phyloP scores from a whole-genome alignment of 805 yeast species.

The Tetrapisispora phaffii region DNA sequence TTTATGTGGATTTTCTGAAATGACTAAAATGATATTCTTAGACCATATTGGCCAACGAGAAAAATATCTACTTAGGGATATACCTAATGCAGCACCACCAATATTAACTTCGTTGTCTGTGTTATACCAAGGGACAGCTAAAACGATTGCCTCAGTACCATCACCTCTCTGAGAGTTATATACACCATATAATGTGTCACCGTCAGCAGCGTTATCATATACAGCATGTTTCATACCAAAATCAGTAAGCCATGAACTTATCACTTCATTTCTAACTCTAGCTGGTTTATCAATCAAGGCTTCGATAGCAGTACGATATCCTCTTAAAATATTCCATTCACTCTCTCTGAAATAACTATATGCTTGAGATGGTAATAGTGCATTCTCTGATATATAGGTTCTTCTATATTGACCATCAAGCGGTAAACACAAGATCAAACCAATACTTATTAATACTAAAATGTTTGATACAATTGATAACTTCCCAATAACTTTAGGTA shows the following conservation, averaged over 20 bases:
- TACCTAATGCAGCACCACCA: constrained; percentile 69
- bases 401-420: constrained; percentile 69
- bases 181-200: constrained; percentile 60
- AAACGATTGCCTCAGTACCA: constrained; percentile 88
- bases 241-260: constrained; percentile 53
- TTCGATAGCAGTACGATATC: constrained; percentile 49
- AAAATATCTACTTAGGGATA: constrained; percentile 72
- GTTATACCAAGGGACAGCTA: constrained; percentile 81
- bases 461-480: constrained; percentile 38
- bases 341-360: constrained; percentile 83
- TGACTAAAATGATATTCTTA: constrained; percentile 78
- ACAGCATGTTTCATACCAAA: constrained; percentile 60
- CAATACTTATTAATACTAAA: constrained; percentile 38
- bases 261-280: constrained; percentile 34
- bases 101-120: constrained; percentile 54
- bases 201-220: constrained; percentile 34
- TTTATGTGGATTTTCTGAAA: constrained; percentile 60
- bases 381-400: constrained; percentile 91
- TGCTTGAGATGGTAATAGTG: constrained; percentile 94
- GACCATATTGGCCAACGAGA: constrained; percentile 89
- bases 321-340: constrained; percentile 88
- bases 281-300: constrained; percentile 19
- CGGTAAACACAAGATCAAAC: constrained; percentile 55
- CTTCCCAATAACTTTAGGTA: constrained; percentile 36
- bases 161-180: constrained; percentile 92